Percentiles rank a stretch among this genome's conserved stretches.
phyloP scores from a whole-genome alignment of 495 filamentous ascomycete species.

The Talaromyces ruber region DNA sequence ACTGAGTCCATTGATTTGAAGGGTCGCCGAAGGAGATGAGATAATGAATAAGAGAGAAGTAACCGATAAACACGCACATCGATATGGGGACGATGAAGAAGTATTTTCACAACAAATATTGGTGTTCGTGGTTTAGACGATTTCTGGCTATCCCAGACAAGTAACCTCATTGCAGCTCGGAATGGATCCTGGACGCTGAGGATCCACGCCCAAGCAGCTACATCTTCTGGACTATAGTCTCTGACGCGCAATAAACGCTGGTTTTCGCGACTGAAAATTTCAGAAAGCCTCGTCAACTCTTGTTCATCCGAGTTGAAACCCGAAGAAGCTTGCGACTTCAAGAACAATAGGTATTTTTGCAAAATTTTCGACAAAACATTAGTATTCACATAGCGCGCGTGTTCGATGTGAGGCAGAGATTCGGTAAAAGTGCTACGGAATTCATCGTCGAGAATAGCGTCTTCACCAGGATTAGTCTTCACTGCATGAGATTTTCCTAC shows the following conservation, averaged over 20 bases:
- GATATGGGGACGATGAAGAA: conserved; percentile 37
- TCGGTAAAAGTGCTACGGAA: background rate
- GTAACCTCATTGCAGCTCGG: conserved; percentile 32
- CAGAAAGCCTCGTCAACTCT: conserved; percentile 13
- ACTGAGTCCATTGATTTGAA: conserved; percentile 10
- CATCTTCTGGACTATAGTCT: conserved; percentile 38
- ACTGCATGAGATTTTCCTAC: background rate
- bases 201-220: conserved; percentile 52
- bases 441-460: background rate
- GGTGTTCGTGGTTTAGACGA: conserved; percentile 20
- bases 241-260: conserved; percentile 24
- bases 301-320: background rate
- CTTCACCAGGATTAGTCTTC: background rate
- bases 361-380: background rate
- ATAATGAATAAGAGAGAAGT: conserved; percentile 32
- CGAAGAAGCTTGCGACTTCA: background rate
- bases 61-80: conserved; percentile 31
- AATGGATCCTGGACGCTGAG: conserved; percentile 32
- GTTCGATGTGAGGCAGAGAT: background rate
- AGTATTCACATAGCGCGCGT: background rate
- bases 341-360: background rate
- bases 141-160: conserved; percentile 18
- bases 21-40: conserved; percentile 26
- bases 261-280: conserved; percentile 25
- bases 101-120: conserved; percentile 39